A percentile compares a stretch with the other conserved stretches of the same genome.
Evolutionary conservation across 768 basidiomycete genomes (phyloP).

Genomic region (Lentinus brumalis): DNA sequence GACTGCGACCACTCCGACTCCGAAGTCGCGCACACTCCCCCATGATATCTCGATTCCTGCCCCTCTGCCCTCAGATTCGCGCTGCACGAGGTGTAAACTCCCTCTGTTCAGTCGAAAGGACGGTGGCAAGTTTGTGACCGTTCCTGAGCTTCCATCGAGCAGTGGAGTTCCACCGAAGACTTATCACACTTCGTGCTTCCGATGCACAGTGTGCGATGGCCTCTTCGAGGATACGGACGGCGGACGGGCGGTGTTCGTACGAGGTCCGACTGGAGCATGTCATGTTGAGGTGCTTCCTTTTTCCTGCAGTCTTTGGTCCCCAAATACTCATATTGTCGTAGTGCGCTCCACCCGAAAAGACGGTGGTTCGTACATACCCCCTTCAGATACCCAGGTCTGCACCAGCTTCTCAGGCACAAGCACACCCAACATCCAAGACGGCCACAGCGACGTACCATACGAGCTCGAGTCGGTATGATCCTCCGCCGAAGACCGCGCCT

Average conservation of each 20-base stretch:
- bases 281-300: slow-evolving; percentile 56
- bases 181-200: slow-evolving; percentile 79
- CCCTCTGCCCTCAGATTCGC: slow-evolving; percentile 41
- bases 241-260: slow-evolving; percentile 73
- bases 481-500: slow-evolving; percentile 41
- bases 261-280: slow-evolving; percentile 63
- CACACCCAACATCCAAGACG: slow-evolving; percentile 23
- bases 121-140: slow-evolving; percentile 69
- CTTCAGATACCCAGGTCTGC: slow-evolving; percentile 14
- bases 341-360: slow-evolving; percentile 50
- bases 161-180: slow-evolving; percentile 51
- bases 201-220: slow-evolving; percentile 65
- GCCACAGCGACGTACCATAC: slow-evolving; percentile 26
- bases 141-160: slow-evolving; percentile 50
- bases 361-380: slow-evolving; percentile 35
- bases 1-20: slow-evolving; percentile 28
- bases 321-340: slow-evolving; percentile 23
- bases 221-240: slow-evolving; percentile 60
- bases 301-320: background rate
- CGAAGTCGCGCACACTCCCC: slow-evolving; percentile 25
- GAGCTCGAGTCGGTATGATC: slow-evolving; percentile 44
- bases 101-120: slow-evolving; percentile 58
- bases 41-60: slow-evolving; percentile 32
- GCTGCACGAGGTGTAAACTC: slow-evolving; percentile 62
- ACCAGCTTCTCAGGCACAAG: background rate